Evolutionary conservation across 352 stramenopile genomes (phyloP).

Genomic region (Pythium rhizo-oryzae): DNA sequence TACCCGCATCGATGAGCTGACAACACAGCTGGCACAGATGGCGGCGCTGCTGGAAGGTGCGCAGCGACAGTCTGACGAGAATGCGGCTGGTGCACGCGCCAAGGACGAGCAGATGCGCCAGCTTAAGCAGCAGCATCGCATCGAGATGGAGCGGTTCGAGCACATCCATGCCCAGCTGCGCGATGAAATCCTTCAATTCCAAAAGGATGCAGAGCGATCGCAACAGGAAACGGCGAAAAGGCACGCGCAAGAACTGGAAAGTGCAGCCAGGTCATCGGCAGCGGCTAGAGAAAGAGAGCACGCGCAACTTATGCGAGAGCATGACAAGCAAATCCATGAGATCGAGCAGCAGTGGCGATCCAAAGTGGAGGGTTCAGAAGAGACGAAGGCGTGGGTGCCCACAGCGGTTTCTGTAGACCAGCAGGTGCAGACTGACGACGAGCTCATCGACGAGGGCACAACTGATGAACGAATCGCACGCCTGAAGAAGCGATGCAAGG

Average conservation of each 20-base stretch:
- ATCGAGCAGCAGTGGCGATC: not conserved
- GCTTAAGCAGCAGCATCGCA: not conserved
- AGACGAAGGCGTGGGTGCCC: conserved; percentile 12
- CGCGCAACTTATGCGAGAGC: not conserved
- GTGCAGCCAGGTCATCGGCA: not conserved
- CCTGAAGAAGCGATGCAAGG: conserved; percentile 51
- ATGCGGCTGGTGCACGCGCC: not conserved
- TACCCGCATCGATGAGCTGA: conserved; percentile 3
- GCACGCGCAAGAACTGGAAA: conserved; percentile 1
- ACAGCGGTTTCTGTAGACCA: conserved; percentile 9
- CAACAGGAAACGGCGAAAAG: not conserved
- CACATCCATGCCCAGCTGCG: not conserved
- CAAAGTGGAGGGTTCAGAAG: conserved; percentile 11
- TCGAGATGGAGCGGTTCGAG: conserved; percentile 16
- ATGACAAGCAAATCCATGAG: not conserved
- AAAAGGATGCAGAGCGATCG: not conserved
- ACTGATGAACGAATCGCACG: conserved; percentile 39
- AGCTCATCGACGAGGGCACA: conserved; percentile 5
- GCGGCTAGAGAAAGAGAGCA: not conserved
- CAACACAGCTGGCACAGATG: conserved; percentile 19
- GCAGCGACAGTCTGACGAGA: not conserved
- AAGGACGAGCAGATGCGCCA: conserved; percentile 1
- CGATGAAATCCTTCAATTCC: not conserved
- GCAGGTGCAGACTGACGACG: conserved; percentile 18
- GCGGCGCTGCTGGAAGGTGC: not conserved